These are phyloP conservation scores for Rhizomucor pusillus DNA, from an alignment of 371 early-diverging fungal species.

Conservation along the genomic window DNA sequence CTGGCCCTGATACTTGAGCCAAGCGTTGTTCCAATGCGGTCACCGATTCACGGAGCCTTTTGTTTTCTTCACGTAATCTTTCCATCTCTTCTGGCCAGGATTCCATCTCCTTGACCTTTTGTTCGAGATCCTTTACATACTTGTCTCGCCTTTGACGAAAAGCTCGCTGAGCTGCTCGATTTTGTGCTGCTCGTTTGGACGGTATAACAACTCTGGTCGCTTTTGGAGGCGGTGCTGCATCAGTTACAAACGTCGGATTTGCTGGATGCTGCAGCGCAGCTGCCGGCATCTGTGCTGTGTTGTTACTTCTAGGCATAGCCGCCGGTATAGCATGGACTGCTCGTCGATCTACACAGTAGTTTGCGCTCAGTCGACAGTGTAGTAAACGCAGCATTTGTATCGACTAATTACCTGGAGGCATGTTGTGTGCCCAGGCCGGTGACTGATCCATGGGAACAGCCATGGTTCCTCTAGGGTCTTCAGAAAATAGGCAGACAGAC, in stretches of 20 bases:
- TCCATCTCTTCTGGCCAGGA: constrained; percentile 49
- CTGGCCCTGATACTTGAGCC: constrained; percentile 13
- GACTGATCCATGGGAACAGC: constrained; percentile 3
- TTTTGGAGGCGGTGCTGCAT: constrained; percentile 5
- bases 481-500: too few relatives aligned
- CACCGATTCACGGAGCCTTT: constrained; percentile 20
- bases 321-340: neutral
- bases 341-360: neutral
- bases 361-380: too few relatives aligned
- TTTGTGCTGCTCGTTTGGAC: constrained; percentile 36
- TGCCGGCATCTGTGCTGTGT: too few relatives aligned
- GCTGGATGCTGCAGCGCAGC: constrained; percentile 4
- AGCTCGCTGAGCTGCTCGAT: constrained; percentile 47
- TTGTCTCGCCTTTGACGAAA: constrained; percentile 47
- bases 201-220: constrained; percentile 20
- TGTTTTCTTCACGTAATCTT: constrained; percentile 38
- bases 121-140: constrained; percentile 48
- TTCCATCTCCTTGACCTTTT: constrained; percentile 42
- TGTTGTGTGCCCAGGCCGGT: constrained; percentile 13
- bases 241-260: neutral
- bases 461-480: constrained; percentile 1
- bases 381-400: neutral
- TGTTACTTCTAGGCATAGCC: too few relatives aligned
- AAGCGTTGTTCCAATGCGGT: constrained; percentile 10
- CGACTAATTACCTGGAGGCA: constrained; percentile 8